Base-by-base conservation (phyloP, 306 rosid species). In the Spatholobus suberectus region DNA sequence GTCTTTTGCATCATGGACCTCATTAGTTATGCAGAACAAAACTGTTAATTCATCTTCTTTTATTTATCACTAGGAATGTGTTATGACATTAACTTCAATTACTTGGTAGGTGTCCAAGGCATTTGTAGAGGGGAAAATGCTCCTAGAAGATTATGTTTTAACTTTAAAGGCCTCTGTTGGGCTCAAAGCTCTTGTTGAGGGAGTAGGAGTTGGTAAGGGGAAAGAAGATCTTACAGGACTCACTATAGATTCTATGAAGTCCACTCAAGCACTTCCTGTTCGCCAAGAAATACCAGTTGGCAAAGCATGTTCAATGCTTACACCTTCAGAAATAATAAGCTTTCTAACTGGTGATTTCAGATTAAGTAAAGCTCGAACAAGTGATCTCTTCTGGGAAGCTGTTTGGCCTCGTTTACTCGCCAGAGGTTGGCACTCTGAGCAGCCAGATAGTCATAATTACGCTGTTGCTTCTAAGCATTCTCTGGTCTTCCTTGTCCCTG, bases 331-430 rank as follows among this genome's bases (percentile, higher is more conserved):
- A 83, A 96, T 96, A 73, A 80, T 91, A 80, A 90, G 87, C 83
- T 89, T 85, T 89, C 90, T 96, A 52, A 96, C 94, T 0, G 99
- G 99, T 65, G 87, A 82, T 75, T 93, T 92, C 87, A 88, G 99
- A 85, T 85, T 96, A 57, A 96, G 98, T 87, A 96, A 96, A 89
- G 92, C 97, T 14, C 92, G 98, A 52, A 89, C 99, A 15, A 90
- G 86, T 41, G 97, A 96, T 76, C 96, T 96, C 57, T 96, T 96
- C 65, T 96, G 99, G 99, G 98, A 93, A 87, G 98, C 99, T 29
- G 96, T 96, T 83, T 96, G 99, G 99, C 99, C 99, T 20, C 98
- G 98, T 57, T 87, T 96, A 83, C 93, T 96, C 46, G 98, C 94
- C 10, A 90, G 94, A 89, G 99, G 99, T 23, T 96, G 99, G 99